Evolutionary conservation across 805 yeast genomes (phyloP), one percentile per base, ranked within the genome.

Genomic region (Yarrowia bubula): DNA sequence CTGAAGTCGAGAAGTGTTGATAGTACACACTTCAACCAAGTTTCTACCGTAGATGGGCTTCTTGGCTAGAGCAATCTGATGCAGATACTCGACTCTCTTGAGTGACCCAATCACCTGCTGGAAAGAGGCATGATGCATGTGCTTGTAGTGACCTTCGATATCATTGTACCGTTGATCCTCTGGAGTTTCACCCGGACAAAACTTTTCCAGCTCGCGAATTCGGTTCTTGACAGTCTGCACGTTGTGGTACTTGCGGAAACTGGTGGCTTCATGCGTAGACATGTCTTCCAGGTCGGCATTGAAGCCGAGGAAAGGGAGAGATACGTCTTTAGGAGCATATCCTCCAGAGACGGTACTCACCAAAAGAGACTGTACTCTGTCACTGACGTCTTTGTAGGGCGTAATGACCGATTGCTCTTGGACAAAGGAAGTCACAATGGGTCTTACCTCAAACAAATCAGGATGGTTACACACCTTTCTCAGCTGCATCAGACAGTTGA

Each of bases 401-500:
- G 84, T 76, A 2, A 82, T 77, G 5, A 89, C 91, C 1, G 91
- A 84, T 53, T 80, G 79, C 2, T 84, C 84, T 79, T 92, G 79
- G 0, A 93, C 89, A 73, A 90, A 87, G 1, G 98, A 92, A 0
- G 99, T 95, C 44, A 90, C 83, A 69, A 95, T 90, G 0, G 98
- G 98, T 66, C 99, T 81, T 7, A 92, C 97, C 74, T 95, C 99
- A 77, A 95, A 96, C 67, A 95, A 77, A 77, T 95, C 98, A 0
- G 97, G 97, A 75, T 92, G 98, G 71, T 92, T 92, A 78, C 98
- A 92, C 33, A 92, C 98, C 75, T 95, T 95, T 72, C 99, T 84
- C 71, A 95, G 79, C 75, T 95, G 99, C 99, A 95, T 95, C 77
- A 95, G 81, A 79, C 98, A 95, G 72, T 96, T 95, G 71, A 95